Percentiles rank a stretch among this genome's conserved stretches.
These are phyloP conservation scores for Canna indica DNA, from an alignment of 176 grass and related monocot genomes.

Conservation along the genomic window DNA sequence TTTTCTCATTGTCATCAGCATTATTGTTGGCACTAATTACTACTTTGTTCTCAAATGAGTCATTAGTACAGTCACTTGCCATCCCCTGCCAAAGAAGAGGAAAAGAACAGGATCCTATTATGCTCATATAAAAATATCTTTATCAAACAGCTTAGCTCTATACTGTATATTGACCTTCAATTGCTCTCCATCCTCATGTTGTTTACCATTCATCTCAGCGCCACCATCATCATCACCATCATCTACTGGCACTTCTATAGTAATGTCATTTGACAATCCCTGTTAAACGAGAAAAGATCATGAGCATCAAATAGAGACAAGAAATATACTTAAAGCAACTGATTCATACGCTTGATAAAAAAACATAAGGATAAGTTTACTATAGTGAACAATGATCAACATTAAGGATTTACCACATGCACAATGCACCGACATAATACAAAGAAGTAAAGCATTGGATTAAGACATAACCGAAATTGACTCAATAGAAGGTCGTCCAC, in stretches of 20 bases:
- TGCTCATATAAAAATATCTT: background rate
- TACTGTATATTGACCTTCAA: background rate
- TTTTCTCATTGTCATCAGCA: background rate
- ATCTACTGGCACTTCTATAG: constrained; percentile 1
- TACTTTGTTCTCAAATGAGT: constrained; percentile 7
- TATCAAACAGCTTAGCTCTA: background rate
- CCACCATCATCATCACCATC: constrained; percentile 4
- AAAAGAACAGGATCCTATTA: background rate
- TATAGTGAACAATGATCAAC: background rate
- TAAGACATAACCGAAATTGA: background rate
- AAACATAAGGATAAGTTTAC: background rate
- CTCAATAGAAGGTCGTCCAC: background rate
- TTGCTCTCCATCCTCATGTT: background rate
- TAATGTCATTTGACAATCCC: background rate
- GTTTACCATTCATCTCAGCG: background rate
- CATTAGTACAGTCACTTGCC: background rate
- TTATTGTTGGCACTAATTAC: background rate
- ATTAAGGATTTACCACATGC: background rate
- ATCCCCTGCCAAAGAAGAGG: constrained; percentile 2
- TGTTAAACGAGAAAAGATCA: background rate
- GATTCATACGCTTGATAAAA: too few relatives aligned
- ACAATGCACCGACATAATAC: background rate
- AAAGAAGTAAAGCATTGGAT: background rate
- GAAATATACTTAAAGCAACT: background rate
- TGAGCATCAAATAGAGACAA: background rate